Percentiles rank a stretch among this genome's conserved stretches.
phyloP scores from a whole-genome alignment of 2,329 filamentous ascomycete species.

The Microcyclosporella mali region DNA sequence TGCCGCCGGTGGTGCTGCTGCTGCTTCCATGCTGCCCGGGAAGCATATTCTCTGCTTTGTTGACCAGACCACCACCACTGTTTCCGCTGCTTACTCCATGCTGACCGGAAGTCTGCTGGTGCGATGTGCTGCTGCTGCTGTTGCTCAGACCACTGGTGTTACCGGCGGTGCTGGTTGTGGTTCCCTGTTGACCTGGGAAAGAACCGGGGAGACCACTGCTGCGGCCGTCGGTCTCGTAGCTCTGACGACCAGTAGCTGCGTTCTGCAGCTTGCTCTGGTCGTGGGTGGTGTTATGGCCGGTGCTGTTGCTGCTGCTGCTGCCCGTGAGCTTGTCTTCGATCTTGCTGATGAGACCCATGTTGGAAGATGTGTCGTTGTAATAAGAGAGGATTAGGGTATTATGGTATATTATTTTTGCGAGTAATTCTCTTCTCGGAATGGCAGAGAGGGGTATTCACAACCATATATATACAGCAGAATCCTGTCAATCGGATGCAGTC shows the following conservation, averaged over 20 bases:
- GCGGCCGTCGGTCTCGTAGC: too few relatives aligned
- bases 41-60: background rate
- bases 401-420: too few relatives aligned
- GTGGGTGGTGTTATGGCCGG: background rate
- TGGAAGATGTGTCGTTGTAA: background rate
- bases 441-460: too few relatives aligned
- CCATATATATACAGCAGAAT: too few relatives aligned
- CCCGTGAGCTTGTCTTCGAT: slow-evolving; percentile 12
- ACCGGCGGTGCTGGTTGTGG: too few relatives aligned
- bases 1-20: background rate
- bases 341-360: slow-evolving; percentile 11
- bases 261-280: background rate
- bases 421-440: too few relatives aligned
- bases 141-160: background rate
- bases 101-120: background rate
- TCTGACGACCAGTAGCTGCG: too few relatives aligned
- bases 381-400: too few relatives aligned
- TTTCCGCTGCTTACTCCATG: background rate
- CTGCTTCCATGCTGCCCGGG: background rate
- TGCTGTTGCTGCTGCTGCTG: background rate
- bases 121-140: slow-evolving; percentile 1
- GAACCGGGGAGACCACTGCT: too few relatives aligned
- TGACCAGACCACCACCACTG: background rate
- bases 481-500: too few relatives aligned
- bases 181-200: too few relatives aligned